phyloP scores from a whole-genome alignment of 305 asterid genomes.

The Plantago lanceolata region DNA sequence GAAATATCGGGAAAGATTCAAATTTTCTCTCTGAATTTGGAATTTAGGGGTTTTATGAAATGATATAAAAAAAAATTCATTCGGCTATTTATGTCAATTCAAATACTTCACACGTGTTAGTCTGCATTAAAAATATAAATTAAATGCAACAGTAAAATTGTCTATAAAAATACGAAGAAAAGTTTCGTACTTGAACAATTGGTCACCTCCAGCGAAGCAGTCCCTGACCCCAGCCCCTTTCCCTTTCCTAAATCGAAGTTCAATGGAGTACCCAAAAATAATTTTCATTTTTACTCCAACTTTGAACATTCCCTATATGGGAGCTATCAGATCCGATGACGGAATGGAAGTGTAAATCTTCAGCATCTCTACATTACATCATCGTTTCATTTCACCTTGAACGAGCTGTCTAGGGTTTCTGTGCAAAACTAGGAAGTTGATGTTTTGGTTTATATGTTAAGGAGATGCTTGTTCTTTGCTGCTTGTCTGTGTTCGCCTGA shows the following conservation, averaged over 20 bases:
- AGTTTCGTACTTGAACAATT: not conserved
- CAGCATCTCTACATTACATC: conserved; percentile 4
- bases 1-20: not conserved
- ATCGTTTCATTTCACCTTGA: not conserved
- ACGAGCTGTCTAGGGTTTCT: not conserved
- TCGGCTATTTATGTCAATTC: too few species aligned
- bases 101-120: not conserved
- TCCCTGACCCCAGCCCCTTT: not conserved
- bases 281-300: not conserved
- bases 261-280: not conserved
- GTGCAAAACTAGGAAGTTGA: not conserved
- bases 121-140: not conserved
- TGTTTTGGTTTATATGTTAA: conserved; percentile 3
- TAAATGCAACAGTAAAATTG: not conserved
- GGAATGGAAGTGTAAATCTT: conserved; percentile 3
- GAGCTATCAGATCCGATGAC: not conserved
- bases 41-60: too few species aligned
- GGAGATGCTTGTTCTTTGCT: not conserved
- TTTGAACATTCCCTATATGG: not conserved
- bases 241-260: not conserved
- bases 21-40: not conserved
- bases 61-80: too few species aligned
- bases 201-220: not conserved
- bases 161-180: not conserved
- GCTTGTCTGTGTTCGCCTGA: not conserved